These are phyloP conservation scores for Knoxia roxburghii DNA, from an alignment of 257 asterid genomes.

Conservation along the genomic window DNA sequence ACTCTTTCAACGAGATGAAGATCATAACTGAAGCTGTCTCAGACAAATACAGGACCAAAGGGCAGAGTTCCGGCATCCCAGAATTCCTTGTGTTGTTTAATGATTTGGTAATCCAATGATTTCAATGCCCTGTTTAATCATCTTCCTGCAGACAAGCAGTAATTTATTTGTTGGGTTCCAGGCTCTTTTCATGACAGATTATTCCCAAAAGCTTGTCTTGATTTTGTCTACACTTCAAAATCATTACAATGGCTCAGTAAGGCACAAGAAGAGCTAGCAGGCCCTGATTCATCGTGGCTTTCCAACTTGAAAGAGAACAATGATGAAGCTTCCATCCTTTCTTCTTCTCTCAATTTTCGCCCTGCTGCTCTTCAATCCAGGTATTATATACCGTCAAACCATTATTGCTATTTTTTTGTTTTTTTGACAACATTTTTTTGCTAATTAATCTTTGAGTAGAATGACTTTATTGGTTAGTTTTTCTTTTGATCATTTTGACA, in stretches of 20 bases:
- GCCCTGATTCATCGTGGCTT: conserved; percentile 12
- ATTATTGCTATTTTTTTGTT: too few species aligned
- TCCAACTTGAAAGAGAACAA: too few species aligned
- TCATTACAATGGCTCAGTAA: conserved; percentile 30
- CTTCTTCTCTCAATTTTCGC: too few species aligned
- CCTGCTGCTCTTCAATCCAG: too few species aligned
- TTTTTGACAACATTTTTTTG: too few species aligned
- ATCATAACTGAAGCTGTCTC: conserved; percentile 26
- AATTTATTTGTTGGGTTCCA: conserved; percentile 33
- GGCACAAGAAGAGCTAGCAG: conserved; percentile 18
- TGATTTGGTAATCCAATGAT: conserved; percentile 37
- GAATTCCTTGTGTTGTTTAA: conserved; percentile 41
- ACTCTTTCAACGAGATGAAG: conserved; percentile 12
- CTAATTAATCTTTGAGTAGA: too few species aligned
- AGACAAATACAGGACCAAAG: background rate
- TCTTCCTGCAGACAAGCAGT: conserved; percentile 33
- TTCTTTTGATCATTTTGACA: too few species aligned
- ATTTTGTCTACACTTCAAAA: conserved; percentile 16
- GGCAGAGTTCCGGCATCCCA: conserved; percentile 12
- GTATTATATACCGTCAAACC: too few species aligned
- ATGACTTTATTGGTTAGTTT: too few species aligned
- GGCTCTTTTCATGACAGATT: conserved; percentile 35
- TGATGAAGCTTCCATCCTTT: too few species aligned
- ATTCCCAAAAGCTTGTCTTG: conserved; percentile 21
- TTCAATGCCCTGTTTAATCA: conserved; percentile 46